A percentile compares a stretch with the other conserved stretches of the same genome.
Conservation (phyloP, 129 eudicot genomes). For the Scalesia atractyloides region DNA sequence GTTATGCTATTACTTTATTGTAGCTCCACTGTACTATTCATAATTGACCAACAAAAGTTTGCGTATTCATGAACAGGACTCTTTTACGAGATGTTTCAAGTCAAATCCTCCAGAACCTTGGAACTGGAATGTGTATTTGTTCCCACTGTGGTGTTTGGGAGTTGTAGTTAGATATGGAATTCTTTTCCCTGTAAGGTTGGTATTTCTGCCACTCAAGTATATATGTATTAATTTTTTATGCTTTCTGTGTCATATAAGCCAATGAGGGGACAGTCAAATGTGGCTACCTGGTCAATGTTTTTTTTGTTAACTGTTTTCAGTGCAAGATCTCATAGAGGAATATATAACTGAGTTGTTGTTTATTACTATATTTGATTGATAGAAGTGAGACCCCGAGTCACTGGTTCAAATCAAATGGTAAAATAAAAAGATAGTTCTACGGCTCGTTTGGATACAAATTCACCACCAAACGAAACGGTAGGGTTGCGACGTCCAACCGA, state of each 20-base stretch:
- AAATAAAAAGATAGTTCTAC: too few species aligned
- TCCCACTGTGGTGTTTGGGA: constrained; percentile 97
- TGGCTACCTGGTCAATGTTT: neutral
- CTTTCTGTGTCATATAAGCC: neutral
- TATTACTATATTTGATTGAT: neutral
- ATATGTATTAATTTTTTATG: neutral
- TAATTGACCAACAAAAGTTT: constrained; percentile 7
- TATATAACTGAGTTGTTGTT: neutral
- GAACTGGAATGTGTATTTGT: constrained; percentile 94
- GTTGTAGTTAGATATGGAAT: constrained; percentile 80
- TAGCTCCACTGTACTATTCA: neutral
- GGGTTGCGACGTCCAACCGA: too few species aligned
- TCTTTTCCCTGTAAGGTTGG: constrained; percentile 85
- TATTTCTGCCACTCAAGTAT: constrained; percentile 6
- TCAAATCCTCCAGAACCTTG: constrained; percentile 95
- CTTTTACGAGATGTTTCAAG: constrained; percentile 95
- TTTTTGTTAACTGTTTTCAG: neutral
- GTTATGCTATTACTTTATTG: neutral
- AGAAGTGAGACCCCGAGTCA: too few species aligned
- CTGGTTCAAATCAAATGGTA: too few species aligned
- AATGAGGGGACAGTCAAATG: neutral
- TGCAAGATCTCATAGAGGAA: neutral
- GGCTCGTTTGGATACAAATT: too few species aligned
- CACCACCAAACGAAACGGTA: too few species aligned
- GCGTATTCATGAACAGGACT: constrained; percentile 59